These are phyloP conservation scores for Recurvomyces mirabilis DNA, from an alignment of 495 filamentous ascomycete genomes.

Conservation along the genomic window DNA sequence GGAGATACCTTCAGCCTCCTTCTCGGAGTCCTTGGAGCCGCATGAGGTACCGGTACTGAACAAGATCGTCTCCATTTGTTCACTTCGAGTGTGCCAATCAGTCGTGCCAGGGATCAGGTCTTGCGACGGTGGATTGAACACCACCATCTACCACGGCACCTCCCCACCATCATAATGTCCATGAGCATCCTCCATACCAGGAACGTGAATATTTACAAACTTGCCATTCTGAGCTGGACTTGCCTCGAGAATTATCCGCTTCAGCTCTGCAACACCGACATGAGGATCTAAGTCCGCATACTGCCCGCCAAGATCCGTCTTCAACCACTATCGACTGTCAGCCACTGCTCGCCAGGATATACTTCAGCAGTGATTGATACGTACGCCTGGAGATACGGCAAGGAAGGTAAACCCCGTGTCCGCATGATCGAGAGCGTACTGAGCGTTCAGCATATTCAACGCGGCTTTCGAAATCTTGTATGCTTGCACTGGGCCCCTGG, in stretches of 20 bases:
- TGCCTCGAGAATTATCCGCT: conserved; percentile 36
- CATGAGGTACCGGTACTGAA: no score
- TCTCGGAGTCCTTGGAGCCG: no score
- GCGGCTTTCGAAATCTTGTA: conserved; percentile 22
- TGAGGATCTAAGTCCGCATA: conserved; percentile 37
- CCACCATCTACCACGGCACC: conserved; percentile 3
- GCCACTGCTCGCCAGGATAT: background rate
- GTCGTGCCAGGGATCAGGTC: no score
- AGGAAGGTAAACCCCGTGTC: conserved; percentile 18
- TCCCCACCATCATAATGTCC: background rate
- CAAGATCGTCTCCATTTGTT: no score
- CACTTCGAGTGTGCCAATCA: no score
- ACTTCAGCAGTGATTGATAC: conserved; percentile 15
- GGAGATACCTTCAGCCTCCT: no score
- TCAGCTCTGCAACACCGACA: conserved; percentile 34
- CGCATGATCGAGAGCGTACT: conserved; percentile 14
- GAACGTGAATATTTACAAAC: conserved; percentile 36
- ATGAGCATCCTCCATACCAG: conserved; percentile 36
- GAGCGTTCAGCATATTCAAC: conserved; percentile 15
- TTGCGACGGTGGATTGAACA: no score
- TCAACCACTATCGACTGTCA: conserved; percentile 35
- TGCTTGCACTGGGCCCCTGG: conserved; percentile 19
- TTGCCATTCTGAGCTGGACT: conserved; percentile 35
- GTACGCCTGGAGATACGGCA: conserved; percentile 20
- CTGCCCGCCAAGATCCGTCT: conserved; percentile 37